Base-by-base conservation (phyloP, 2,329 filamentous ascomycete genomes). In the Calonectria montana region DNA sequence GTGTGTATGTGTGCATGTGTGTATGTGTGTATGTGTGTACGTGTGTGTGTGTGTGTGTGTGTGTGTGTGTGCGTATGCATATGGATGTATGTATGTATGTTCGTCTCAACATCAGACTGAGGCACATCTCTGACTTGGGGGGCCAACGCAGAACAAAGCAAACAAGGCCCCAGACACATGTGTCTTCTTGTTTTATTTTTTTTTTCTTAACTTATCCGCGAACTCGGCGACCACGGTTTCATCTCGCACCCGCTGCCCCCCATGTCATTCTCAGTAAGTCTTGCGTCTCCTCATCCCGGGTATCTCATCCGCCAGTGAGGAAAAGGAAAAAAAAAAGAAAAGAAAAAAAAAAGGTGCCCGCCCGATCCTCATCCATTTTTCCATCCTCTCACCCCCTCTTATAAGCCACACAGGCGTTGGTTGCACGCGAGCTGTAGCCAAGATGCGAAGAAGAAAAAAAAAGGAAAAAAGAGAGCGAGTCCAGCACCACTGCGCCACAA, bases 391-490 rank as follows among this genome's bases (percentile, higher is more conserved):
- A 62, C 50, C 50, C 27, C 63, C 65, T 39, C 67, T n/a, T n/a
- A n/a, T n/a, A n/a, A n/a, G n/a, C n/a, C 71, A 73, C 73, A 67
- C 29, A 13, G 18, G 47, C 16, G 73, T 71, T 76, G 69, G 71
- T 78, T 76, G 75, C 77, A 77, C 77, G 65, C 74, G 39, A 37
- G 53, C 53, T 57, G 53, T 31, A 31, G 53, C 53, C 12, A 35
- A 31, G 29, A 53, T 13, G 16, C 25, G 23, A 18, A n/a, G 12
- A 6, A 15, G 18, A 18, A 18, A 18, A 18, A 18, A 18, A 18
- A 41, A 41, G 15, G 2, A n/a, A 43, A 43, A 9, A 21, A 43
- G 10, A 43, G 41, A 15, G 41, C 18, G 18, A n/a, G 6, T 8
- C 4, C 8, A 10, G 8, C 10, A 35, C 31, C n/a, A n/a, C 31